A percentile compares a stretch with the other conserved stretches of the same genome.
These are phyloP conservation scores for Casuarina cunninghamiana DNA, from an alignment of 306 rosid species.

Conservation along the genomic window DNA sequence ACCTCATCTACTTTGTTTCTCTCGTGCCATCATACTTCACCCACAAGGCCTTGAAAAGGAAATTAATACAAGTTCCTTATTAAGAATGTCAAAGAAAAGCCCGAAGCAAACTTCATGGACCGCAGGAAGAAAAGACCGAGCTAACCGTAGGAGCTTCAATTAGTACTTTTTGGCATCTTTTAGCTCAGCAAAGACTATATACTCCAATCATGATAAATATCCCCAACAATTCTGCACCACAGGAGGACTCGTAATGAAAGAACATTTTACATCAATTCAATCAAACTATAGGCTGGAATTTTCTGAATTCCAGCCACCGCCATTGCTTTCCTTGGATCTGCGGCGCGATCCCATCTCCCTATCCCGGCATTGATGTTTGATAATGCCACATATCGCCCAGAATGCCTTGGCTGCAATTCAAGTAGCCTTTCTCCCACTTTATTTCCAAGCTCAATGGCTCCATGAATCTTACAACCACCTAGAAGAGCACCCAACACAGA, in stretches of 20 bases:
- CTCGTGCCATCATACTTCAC: no score
- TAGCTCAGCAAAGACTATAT: not conserved
- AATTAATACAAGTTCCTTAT: no score
- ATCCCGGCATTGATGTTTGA: conserved; percentile 63
- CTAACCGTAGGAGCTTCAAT: not conserved
- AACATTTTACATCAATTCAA: conserved; percentile 31
- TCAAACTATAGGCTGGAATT: conserved; percentile 63
- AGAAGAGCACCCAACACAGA: conserved; percentile 68
- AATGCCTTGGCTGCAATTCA: conserved; percentile 45
- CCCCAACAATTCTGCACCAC: not conserved
- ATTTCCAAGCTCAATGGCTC: conserved; percentile 64
- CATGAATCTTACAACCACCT: conserved; percentile 80
- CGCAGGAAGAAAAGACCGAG: not conserved
- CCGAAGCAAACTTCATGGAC: not conserved
- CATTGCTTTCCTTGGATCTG: conserved; percentile 55
- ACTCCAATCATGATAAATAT: not conserved
- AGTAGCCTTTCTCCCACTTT: conserved; percentile 53
- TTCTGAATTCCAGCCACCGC: conserved; percentile 58
- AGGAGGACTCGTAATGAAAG: not conserved
- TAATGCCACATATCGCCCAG: conserved; percentile 56
- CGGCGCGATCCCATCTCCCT: conserved; percentile 78
- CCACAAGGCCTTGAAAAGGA: no score
- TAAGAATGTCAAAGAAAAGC: no score
- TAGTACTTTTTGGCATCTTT: not conserved
- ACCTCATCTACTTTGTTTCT: no score